These are phyloP conservation scores for Phytophthora fragariaefolia DNA, from an alignment of 352 stramenopile species.

Conservation along the genomic window DNA sequence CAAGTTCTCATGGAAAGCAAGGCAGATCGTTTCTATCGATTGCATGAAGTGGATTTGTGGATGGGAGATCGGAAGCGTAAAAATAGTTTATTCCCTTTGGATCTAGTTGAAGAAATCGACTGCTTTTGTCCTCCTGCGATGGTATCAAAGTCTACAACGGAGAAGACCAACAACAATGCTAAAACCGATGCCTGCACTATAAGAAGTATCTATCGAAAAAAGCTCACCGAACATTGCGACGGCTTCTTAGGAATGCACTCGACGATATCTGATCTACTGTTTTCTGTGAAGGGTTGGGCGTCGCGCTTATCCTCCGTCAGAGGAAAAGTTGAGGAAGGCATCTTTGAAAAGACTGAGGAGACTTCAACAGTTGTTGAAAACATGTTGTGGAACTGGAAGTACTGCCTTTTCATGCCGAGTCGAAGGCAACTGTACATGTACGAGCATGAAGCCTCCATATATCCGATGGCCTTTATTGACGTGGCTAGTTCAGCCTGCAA, in stretches of 20 bases:
- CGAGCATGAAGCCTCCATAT: conserved; percentile 45
- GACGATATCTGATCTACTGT: conserved; percentile 52
- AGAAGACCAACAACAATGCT: background rate
- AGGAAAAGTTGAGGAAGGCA: conserved; percentile 45
- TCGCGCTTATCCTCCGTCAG: conserved; percentile 46
- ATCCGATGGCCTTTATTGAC: conserved; percentile 57
- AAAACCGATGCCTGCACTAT: background rate
- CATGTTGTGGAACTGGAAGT: conserved; percentile 76
- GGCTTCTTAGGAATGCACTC: conserved; percentile 63
- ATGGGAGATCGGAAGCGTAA: conserved; percentile 33
- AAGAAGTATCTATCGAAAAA: conserved; percentile 55
- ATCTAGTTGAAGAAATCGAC: conserved; percentile 72
- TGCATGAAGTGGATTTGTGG: conserved; percentile 66
- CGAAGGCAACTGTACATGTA: conserved; percentile 72
- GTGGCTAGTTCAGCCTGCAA: conserved; percentile 56
- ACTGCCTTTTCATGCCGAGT: conserved; percentile 63
- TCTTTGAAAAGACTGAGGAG: conserved; percentile 6
- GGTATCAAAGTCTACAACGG: background rate
- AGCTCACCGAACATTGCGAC: conserved; percentile 60
- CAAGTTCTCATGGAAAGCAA: conserved; percentile 55
- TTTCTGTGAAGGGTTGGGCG: conserved; percentile 42
- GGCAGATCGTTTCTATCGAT: conserved; percentile 55
- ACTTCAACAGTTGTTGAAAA: conserved; percentile 29
- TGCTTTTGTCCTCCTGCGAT: conserved; percentile 44
- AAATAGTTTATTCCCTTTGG: conserved; percentile 66